Percentiles rank a stretch among this genome's conserved stretches.
Evolutionary conservation across 768 basidiomycete genomes (phyloP).

Genomic region (Russula compacta): DNA sequence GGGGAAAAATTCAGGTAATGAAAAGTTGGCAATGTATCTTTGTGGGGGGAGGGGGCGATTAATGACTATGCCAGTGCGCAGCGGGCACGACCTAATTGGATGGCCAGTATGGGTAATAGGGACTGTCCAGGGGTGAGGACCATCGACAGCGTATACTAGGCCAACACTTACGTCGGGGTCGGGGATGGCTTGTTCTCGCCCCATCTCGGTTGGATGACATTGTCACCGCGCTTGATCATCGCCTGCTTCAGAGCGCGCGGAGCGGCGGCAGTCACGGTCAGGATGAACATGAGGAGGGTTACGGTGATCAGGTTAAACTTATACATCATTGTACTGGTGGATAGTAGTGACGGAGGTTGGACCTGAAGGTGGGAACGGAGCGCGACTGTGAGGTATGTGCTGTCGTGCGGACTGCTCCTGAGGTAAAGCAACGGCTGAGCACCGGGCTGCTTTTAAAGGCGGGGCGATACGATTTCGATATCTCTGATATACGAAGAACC

Average conservation of each 20-base stretch:
- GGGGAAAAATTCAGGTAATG: background rate
- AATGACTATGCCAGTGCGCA: background rate
- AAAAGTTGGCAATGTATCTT: background rate
- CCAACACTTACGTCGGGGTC: background rate
- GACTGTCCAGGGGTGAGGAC: background rate
- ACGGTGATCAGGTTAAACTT: background rate
- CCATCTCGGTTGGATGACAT: background rate
- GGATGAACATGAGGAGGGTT: slow-evolving; percentile 2
- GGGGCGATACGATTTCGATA: background rate
- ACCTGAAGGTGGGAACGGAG: background rate
- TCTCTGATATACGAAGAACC: background rate
- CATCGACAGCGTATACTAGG: background rate
- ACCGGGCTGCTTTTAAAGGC: background rate
- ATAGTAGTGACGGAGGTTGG: background rate
- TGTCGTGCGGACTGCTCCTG: background rate
- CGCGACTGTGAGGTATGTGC: background rate
- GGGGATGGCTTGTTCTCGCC: background rate
- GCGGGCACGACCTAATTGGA: background rate
- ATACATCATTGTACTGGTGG: background rate
- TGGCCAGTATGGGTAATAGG: background rate
- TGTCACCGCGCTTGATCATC: slow-evolving; percentile 22
- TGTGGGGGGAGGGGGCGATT: background rate
- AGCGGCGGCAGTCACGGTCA: background rate
- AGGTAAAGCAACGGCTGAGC: background rate
- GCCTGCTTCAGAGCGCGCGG: slow-evolving; percentile 25